A percentile compares a stretch with the other conserved stretches of the same genome.
These are phyloP conservation scores for Thelonectria rubi DNA, from an alignment of 2,329 filamentous ascomycete species.

Conservation along the genomic window DNA sequence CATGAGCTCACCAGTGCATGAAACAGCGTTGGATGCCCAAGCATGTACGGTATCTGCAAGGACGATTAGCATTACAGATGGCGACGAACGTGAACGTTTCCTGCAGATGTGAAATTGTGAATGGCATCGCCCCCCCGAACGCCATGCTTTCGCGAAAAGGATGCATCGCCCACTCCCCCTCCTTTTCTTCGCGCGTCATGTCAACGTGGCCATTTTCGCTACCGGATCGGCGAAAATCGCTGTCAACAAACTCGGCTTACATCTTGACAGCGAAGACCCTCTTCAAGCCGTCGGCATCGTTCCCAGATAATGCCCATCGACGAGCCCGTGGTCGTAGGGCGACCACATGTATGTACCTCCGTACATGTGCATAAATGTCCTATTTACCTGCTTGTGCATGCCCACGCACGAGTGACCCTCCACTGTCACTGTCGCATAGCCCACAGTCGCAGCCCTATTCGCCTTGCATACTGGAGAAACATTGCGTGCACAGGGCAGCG, in stretches of 20 bases:
- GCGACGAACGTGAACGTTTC: too few relatives aligned
- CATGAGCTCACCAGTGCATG: too few relatives aligned
- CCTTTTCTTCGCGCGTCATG: too few relatives aligned
- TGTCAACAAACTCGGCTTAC: too few relatives aligned
- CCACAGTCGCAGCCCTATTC: constrained; percentile 38
- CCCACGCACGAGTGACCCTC: constrained; percentile 28
- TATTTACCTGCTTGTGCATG: constrained; percentile 23
- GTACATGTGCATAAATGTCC: constrained; percentile 20
- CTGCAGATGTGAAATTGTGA: too few relatives aligned
- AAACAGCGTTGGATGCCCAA: too few relatives aligned
- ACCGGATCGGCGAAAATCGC: not conserved
- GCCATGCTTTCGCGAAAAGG: too few relatives aligned
- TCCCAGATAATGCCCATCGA: not conserved
- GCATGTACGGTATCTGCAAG: not conserved
- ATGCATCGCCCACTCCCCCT: not conserved
- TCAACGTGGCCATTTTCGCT: not conserved
- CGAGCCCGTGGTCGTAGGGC: constrained; percentile 10
- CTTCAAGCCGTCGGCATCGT: not conserved
- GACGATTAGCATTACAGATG: too few relatives aligned
- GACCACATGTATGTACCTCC: constrained; percentile 17
- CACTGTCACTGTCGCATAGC: constrained; percentile 23
- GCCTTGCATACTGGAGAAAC: constrained; percentile 42
- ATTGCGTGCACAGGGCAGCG: constrained; percentile 34
- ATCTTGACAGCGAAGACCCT: not conserved
- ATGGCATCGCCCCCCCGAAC: not conserved